These are phyloP conservation scores for Omphalea diandra DNA, from an alignment of 441 rosid genomes.

Conservation along the genomic window DNA sequence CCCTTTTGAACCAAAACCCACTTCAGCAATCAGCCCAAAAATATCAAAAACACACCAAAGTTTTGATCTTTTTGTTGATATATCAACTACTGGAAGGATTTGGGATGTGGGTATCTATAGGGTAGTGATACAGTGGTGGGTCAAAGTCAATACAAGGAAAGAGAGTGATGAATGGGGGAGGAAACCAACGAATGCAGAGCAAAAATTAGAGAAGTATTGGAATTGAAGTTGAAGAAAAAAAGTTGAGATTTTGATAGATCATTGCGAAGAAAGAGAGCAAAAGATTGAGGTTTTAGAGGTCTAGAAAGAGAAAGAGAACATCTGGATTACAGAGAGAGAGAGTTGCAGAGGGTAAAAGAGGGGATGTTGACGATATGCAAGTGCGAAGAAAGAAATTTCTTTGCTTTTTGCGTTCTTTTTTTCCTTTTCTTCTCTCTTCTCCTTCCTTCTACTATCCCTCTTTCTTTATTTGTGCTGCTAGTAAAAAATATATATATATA, in stretches of 20 bases:
- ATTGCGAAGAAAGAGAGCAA: neutral
- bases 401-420: neutral
- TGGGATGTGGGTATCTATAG: constrained; percentile 5
- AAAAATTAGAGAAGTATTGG: neutral
- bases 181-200: neutral
- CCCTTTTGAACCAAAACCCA: constrained; percentile 33
- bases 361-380: constrained; percentile 28
- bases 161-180: neutral
- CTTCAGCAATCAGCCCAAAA: constrained; percentile 13
- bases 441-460: neutral
- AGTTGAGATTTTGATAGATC: constrained; percentile 13
- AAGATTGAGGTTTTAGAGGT: neutral
- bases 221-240: neutral
- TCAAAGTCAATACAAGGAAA: constrained; percentile 3
- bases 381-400: neutral
- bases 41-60: neutral
- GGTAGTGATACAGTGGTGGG: neutral
- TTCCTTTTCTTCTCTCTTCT: neutral
- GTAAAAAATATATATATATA: too few species aligned
- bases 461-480: too few species aligned
- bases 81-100: neutral
- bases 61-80: neutral
- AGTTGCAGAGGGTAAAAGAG: constrained; percentile 10
- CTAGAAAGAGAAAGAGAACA: constrained; percentile 11
- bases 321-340: constrained; percentile 7